Conservation (phyloP, 768 basidiomycete species). For the Tephrocybe sp. region DNA sequence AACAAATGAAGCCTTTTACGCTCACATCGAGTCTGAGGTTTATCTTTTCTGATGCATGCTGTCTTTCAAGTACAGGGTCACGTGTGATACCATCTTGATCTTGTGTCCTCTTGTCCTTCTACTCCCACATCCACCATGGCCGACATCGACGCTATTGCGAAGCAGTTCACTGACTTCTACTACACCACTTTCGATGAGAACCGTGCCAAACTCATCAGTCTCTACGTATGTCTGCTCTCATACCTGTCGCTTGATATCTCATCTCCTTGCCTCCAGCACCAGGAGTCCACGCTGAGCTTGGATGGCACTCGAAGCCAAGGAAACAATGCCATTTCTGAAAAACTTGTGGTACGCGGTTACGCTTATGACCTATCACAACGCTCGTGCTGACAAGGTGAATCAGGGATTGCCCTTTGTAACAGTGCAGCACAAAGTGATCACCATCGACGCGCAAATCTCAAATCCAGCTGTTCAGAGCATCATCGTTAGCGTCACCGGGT, state of each 20-base stretch:
- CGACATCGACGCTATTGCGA: constrained; percentile 71
- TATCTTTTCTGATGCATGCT: constrained; percentile 10
- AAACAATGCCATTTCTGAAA: constrained; percentile 53
- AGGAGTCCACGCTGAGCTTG: constrained; percentile 80
- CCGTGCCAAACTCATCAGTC: constrained; percentile 49
- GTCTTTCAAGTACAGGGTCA: constrained; percentile 11
- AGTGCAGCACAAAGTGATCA: constrained; percentile 79
- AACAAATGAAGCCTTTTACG: too few species aligned
- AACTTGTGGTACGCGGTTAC: constrained; percentile 56
- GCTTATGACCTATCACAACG: background rate
- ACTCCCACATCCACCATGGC: constrained; percentile 47
- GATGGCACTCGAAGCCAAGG: constrained; percentile 67
- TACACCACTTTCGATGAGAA: constrained; percentile 72
- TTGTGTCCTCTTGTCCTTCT: constrained; percentile 12
- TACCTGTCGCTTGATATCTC: constrained; percentile 24
- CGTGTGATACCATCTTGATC: constrained; percentile 17
- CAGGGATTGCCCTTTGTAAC: constrained; percentile 76
- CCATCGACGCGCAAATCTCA: constrained; percentile 88
- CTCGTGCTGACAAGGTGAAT: background rate
- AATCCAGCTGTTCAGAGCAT: constrained; percentile 50
- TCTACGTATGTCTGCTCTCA: constrained; percentile 70
- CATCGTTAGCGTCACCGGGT: constrained; percentile 87
- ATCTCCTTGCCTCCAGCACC: constrained; percentile 51
- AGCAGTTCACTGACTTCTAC: constrained; percentile 81
- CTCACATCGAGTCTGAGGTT: too few species aligned